Percentiles rank a stretch among this genome's conserved stretches.
Evolutionary conservation across 306 rosid genomes (phyloP).

Genomic region (Luffa aegyptiaca): DNA sequence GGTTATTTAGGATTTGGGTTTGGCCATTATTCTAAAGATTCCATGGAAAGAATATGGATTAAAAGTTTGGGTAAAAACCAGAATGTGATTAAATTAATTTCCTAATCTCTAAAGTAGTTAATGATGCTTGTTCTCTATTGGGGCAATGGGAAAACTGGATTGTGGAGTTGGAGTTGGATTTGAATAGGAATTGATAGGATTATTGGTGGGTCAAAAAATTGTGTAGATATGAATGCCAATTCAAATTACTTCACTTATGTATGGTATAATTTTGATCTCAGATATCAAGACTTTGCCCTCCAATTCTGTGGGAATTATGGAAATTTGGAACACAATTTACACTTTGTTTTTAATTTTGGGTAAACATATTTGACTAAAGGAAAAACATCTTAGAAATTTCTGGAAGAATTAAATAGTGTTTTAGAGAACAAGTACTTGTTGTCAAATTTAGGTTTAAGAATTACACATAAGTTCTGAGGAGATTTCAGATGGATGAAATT

Average conservation of each 20-base stretch:
- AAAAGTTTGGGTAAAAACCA: background rate
- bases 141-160: background rate
- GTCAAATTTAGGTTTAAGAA: too few species aligned
- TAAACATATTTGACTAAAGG: background rate
- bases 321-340: background rate
- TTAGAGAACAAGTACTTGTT: background rate
- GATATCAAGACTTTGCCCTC: background rate
- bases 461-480: too few species aligned
- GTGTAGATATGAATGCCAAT: background rate
- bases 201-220: background rate
- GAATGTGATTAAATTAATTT: background rate
- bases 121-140: background rate
- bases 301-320: background rate
- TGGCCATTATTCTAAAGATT: background rate
- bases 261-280: background rate
- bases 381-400: background rate
- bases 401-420: background rate
- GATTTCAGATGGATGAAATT: too few species aligned
- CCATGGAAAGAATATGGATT: background rate
- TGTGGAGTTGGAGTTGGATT: background rate
- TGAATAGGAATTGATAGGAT: background rate
- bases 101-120: background rate
- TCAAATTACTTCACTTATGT: too few species aligned
- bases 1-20: background rate
- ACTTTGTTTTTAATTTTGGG: background rate